Percentiles rank a stretch among this genome's conserved stretches.
Evolutionary conservation across 345 rosid genomes (phyloP).

Genomic region (Luvunga scandens): DNA sequence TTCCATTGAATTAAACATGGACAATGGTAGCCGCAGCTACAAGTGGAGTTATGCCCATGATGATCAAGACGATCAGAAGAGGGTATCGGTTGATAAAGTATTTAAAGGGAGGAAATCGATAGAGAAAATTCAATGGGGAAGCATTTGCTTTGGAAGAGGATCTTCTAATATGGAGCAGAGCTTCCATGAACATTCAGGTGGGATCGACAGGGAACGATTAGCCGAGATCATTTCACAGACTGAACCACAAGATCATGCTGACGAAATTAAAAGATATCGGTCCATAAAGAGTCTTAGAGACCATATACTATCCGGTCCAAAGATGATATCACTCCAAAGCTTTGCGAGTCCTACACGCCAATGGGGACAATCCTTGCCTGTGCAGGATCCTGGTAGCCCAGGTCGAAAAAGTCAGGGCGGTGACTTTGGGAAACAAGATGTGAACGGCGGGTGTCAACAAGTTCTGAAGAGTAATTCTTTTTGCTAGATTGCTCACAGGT

Average conservation of each 20-base stretch:
- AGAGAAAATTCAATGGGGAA: slow-evolving; percentile 64
- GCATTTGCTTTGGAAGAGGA: slow-evolving; percentile 42
- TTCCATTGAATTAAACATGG: slow-evolving; percentile 93
- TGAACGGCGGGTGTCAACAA: slow-evolving; percentile 25
- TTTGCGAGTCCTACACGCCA: slow-evolving; percentile 37
- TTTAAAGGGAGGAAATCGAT: slow-evolving; percentile 43
- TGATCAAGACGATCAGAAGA: slow-evolving; percentile 30
- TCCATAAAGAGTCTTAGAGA: slow-evolving; percentile 57
- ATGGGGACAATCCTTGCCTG: slow-evolving; percentile 29
- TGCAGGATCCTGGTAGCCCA: slow-evolving; percentile 19
- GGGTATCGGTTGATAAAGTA: slow-evolving; percentile 39
- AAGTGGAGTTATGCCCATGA: slow-evolving; percentile 71
- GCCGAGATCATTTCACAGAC: slow-evolving; percentile 31
- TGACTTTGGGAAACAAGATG: slow-evolving; percentile 19
- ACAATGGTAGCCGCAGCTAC: slow-evolving; percentile 55
- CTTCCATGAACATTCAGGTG: slow-evolving; percentile 31
- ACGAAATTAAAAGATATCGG: slow-evolving; percentile 43
- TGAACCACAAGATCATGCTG: slow-evolving; percentile 31
- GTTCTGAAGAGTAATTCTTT: slow-evolving; percentile 18
- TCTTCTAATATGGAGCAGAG: slow-evolving; percentile 26
- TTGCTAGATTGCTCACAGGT: background rate
- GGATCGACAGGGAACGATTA: slow-evolving; percentile 28
- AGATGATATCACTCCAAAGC: slow-evolving; percentile 17
- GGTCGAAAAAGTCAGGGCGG: slow-evolving; percentile 15
- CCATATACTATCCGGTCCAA: slow-evolving; percentile 41